Conservation (phyloP, 2,329 filamentous ascomycete species). For the Lachnellula arida region DNA sequence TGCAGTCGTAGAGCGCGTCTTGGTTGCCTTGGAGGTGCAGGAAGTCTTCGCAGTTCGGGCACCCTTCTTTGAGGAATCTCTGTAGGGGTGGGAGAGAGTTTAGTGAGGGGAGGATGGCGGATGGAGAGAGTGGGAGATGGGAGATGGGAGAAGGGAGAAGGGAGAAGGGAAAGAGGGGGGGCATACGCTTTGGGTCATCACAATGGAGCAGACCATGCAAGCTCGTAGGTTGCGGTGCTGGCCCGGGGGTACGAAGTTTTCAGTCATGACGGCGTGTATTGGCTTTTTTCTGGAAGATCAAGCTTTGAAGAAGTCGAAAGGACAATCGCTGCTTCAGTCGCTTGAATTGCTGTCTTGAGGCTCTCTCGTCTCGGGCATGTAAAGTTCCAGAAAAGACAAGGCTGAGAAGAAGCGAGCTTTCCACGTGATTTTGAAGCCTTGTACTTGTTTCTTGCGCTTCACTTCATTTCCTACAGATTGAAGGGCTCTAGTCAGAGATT, state of each 20-base stretch:
- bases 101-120: slow-evolving; percentile 2
- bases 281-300: background rate
- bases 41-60: slow-evolving; percentile 94
- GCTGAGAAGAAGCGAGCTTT: background rate
- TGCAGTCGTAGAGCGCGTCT: slow-evolving; percentile 87
- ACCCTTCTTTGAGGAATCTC: slow-evolving; percentile 84
- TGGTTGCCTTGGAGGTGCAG: slow-evolving; percentile 74
- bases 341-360: background rate
- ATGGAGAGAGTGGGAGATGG: background rate
- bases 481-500: no score
- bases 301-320: background rate
- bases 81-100: slow-evolving; percentile 33
- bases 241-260: slow-evolving; percentile 65
- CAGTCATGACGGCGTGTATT: slow-evolving; percentile 29
- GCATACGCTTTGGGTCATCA: slow-evolving; percentile 72
- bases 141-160: background rate
- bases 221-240: slow-evolving; percentile 86
- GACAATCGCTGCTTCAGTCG: background rate
- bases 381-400: background rate
- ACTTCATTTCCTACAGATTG: no score
- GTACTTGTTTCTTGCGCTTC: no score
- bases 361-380: background rate
- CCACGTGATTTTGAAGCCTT: no score
- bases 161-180: slow-evolving; percentile 5
- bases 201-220: slow-evolving; percentile 98